These are phyloP conservation scores for Pestalotiopsis sp. DNA, from an alignment of 2,329 filamentous ascomycete genomes.

Conservation along the genomic window DNA sequence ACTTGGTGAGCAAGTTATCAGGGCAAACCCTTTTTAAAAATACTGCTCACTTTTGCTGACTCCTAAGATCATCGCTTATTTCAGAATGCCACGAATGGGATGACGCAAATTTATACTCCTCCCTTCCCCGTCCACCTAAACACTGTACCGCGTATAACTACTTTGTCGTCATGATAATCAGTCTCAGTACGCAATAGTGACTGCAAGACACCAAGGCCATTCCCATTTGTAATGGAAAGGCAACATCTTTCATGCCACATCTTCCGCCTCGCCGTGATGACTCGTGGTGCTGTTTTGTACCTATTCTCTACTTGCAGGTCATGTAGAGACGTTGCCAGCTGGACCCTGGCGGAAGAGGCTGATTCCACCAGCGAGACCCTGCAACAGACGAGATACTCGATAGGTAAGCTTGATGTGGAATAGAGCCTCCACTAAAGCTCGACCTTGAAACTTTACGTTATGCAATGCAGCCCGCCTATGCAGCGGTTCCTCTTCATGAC, in stretches of 20 bases:
- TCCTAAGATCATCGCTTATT: background rate
- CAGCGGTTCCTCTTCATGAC: background rate
- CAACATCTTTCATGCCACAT: background rate
- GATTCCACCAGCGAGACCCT: background rate
- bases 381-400: background rate
- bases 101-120: background rate
- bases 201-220: too few relatives aligned
- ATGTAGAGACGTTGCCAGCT: background rate
- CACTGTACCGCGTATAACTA: background rate
- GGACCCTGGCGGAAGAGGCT: background rate
- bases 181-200: background rate
- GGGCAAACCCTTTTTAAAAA: background rate
- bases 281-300: background rate
- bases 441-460: background rate
- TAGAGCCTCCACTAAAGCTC: background rate
- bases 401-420: background rate
- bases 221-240: too few relatives aligned
- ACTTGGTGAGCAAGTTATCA: background rate
- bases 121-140: background rate
- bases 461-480: background rate
- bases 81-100: background rate
- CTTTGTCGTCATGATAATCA: background rate
- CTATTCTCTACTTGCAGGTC: background rate
- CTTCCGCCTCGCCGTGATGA: background rate
- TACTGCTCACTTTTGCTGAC: too few relatives aligned